These are phyloP conservation scores for Alternaria longipes DNA, from an alignment of 2,329 filamentous ascomycete species.

Conservation along the genomic window DNA sequence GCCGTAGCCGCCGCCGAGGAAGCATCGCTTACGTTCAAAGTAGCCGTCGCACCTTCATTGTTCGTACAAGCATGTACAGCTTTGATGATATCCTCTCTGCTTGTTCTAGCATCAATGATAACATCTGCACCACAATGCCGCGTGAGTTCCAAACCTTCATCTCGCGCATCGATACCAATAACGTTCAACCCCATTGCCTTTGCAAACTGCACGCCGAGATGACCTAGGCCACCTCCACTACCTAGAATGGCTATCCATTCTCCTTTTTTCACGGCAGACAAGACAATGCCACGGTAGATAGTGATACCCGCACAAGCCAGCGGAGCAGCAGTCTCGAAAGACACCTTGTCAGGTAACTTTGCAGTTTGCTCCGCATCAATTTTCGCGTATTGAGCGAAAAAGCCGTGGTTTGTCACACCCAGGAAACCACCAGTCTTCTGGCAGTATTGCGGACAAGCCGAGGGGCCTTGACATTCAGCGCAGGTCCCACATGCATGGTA, in stretches of 20 bases:
- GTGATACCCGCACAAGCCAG: conserved; percentile 52
- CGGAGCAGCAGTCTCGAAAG: conserved; percentile 36
- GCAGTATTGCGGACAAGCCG: neutral
- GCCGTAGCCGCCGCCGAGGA: conserved; percentile 59
- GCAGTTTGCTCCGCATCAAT: conserved; percentile 10
- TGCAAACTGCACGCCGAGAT: conserved; percentile 63
- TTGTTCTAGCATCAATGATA: neutral
- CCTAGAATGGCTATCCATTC: neutral
- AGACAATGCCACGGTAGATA: conserved; percentile 77
- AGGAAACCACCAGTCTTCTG: neutral
- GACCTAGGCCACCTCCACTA: neutral
- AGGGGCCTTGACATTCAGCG: neutral
- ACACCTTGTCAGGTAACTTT: conserved; percentile 29
- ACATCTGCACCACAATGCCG: conserved; percentile 59
- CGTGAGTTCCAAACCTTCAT: conserved; percentile 66
- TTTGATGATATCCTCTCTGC: neutral
- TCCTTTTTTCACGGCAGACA: neutral
- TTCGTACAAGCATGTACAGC: neutral
- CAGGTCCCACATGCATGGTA: neutral
- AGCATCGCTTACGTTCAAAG: conserved; percentile 48
- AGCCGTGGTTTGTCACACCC: neutral
- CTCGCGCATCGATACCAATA: conserved; percentile 82
- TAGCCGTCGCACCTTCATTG: neutral
- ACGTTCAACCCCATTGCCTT: conserved; percentile 78
- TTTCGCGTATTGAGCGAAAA: neutral